These are phyloP conservation scores for Trichophyton verrucosum DNA, from an alignment of 2,329 filamentous ascomycete genomes.

Conservation along the genomic window DNA sequence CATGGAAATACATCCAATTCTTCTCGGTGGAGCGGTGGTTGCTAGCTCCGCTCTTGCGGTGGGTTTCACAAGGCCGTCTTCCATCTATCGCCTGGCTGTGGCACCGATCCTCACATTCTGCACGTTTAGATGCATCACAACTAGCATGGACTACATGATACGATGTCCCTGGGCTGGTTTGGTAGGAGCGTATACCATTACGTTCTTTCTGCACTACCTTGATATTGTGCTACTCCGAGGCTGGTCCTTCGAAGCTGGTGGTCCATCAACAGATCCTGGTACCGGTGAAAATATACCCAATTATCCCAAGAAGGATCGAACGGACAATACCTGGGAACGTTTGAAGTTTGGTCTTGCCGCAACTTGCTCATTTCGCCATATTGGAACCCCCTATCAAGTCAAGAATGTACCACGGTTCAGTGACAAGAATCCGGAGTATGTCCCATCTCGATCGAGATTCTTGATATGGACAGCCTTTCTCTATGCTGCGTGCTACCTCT, in stretches of 20 bases:
- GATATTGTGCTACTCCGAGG: not conserved
- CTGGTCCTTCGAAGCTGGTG: not conserved
- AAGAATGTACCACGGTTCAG: not conserved
- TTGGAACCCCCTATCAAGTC: not conserved
- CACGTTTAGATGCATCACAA: not conserved
- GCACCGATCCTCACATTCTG: not conserved
- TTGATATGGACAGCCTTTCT: not conserved
- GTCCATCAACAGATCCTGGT: not conserved
- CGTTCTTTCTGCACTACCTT: not conserved
- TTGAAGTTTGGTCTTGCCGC: not conserved
- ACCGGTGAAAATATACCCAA: not conserved
- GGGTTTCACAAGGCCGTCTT: not conserved
- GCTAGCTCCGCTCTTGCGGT: not conserved
- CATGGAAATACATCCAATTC: not conserved
- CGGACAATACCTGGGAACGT: not conserved
- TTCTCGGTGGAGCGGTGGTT: not conserved
- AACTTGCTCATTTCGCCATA: not conserved
- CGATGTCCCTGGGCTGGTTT: not conserved
- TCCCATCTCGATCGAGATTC: not conserved
- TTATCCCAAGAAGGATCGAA: not conserved
- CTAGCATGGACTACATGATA: not conserved
- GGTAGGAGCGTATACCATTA: not conserved
- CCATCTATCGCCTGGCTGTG: not conserved
- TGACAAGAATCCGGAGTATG: not conserved
- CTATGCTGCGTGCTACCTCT: not conserved